Evolutionary conservation across 805 yeast genomes (phyloP).

Genomic region (Schwanniomyces vanrijiae): DNA sequence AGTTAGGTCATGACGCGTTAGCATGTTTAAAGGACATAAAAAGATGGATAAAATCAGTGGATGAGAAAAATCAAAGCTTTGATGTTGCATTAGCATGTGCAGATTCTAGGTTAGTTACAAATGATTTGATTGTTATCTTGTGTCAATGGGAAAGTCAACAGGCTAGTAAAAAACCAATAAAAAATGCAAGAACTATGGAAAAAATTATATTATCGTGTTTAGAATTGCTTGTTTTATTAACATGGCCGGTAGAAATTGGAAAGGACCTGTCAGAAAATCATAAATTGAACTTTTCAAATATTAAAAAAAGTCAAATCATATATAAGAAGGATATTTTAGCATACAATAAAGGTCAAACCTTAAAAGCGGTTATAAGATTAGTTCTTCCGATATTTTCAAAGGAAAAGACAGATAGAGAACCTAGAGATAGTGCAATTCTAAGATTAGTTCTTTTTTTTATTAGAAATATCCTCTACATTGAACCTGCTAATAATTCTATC

Average conservation of each 20-base stretch:
- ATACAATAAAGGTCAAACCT: conserved; percentile 57
- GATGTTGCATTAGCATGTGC: conserved; percentile 89
- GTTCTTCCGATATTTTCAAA: conserved; percentile 61
- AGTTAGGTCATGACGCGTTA: conserved; percentile 82
- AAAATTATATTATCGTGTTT: conserved; percentile 69
- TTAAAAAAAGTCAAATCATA: conserved; percentile 63
- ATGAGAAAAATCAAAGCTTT: conserved; percentile 65
- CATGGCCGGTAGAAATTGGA: conserved; percentile 79
- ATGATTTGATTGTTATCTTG: conserved; percentile 74
- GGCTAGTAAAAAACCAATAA: conserved; percentile 28
- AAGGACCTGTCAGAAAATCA: conserved; percentile 59
- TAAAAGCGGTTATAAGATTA: conserved; percentile 68
- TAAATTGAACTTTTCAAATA: conserved; percentile 52
- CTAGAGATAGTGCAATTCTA: conserved; percentile 70
- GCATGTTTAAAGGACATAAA: conserved; percentile 87
- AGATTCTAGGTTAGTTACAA: conserved; percentile 68
- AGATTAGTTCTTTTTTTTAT: conserved; percentile 71
- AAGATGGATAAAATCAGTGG: conserved; percentile 83
- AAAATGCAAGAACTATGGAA: conserved; percentile 40
- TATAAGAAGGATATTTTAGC: conserved; percentile 71
- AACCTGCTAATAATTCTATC: conserved; percentile 60
- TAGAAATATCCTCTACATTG: conserved; percentile 76
- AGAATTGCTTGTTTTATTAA: conserved; percentile 77
- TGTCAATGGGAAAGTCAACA: conserved; percentile 64
- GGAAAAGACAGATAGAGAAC: conserved; percentile 55